A percentile compares a stretch with the other conserved stretches of the same genome.
Evolutionary conservation across 2,329 filamentous ascomycete genomes (phyloP).

Genomic region (Penicillium sp.): DNA sequence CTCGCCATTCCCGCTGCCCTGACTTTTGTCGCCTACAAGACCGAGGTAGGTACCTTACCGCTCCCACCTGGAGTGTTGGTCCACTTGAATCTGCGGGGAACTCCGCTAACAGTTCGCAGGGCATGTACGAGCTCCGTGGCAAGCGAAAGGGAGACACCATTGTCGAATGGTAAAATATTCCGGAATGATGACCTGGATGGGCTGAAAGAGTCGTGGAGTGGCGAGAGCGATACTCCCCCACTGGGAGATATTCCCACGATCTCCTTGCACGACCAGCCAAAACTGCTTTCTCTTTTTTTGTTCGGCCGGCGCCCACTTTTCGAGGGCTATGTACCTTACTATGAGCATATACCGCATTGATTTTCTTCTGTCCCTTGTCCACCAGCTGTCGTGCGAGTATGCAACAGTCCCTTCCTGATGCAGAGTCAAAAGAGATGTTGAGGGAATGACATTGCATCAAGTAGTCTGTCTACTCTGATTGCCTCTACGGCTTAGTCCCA

Average conservation of each 20-base stretch:
- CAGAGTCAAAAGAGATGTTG: not conserved
- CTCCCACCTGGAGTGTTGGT: not conserved
- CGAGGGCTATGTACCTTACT: conserved; percentile 34
- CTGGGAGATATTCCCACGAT: not conserved
- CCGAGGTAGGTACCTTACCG: conserved; percentile 72
- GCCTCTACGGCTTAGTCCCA: too few relatives aligned
- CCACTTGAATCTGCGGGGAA: not conserved
- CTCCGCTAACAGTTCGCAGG: conserved; percentile 58
- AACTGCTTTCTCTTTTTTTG: conserved; percentile 9
- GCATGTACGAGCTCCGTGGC: conserved; percentile 80
- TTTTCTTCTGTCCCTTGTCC: conserved; percentile 23
- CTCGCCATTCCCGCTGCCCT: conserved; percentile 72
- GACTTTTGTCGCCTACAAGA: conserved; percentile 74
- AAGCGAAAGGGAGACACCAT: conserved; percentile 89
- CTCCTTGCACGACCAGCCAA: not conserved
- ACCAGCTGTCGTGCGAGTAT: too few relatives aligned
- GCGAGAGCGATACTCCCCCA: not conserved
- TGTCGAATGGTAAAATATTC: conserved; percentile 67
- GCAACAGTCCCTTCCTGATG: not conserved
- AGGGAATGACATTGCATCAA: too few relatives aligned
- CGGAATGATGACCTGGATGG: conserved; percentile 5
- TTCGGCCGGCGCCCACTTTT: conserved; percentile 13
- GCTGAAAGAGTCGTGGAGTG: not conserved
- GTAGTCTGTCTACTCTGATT: too few relatives aligned
- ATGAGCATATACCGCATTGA: conserved; percentile 39